Evolutionary conservation across 2,329 filamentous ascomycete genomes (phyloP).

Genomic region (Penicillium hordei): DNA sequence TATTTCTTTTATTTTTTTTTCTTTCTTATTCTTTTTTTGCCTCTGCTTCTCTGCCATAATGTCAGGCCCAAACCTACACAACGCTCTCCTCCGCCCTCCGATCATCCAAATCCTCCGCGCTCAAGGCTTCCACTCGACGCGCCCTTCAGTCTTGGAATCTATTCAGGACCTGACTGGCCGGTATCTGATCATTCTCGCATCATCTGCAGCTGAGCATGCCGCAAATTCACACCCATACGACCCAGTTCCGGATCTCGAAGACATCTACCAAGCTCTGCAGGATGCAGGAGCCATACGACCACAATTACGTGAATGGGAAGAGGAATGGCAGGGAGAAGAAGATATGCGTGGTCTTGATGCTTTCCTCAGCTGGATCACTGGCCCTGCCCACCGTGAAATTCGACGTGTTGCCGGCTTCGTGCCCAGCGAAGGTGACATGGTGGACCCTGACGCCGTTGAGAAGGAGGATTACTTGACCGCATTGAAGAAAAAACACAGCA

Average conservation of each 20-base stretch:
- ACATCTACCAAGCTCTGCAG: constrained; percentile 82
- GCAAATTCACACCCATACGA: constrained; percentile 65
- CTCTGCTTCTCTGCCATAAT: constrained; percentile 33
- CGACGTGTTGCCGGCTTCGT: constrained; percentile 75
- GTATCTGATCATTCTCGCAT: constrained; percentile 74
- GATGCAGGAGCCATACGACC: constrained; percentile 75
- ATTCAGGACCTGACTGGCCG: constrained; percentile 82
- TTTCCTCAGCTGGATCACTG: constrained; percentile 77
- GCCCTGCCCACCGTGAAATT: constrained; percentile 74
- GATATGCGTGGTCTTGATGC: constrained; percentile 74
- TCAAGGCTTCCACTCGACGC: constrained; percentile 81
- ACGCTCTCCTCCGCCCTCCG: constrained; percentile 79
- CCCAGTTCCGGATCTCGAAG: constrained; percentile 65
- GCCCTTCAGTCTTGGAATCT: constrained; percentile 78
- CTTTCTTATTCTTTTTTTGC: no score
- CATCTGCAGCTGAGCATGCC: constrained; percentile 70
- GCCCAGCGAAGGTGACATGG: constrained; percentile 53
- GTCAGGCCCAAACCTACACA: constrained; percentile 57
- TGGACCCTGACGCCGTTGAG: constrained; percentile 53
- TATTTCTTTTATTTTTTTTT: no score
- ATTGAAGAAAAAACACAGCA: constrained; percentile 89
- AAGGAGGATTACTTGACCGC: constrained; percentile 71
- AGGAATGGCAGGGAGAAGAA: constrained; percentile 68
- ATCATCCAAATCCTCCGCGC: constrained; percentile 90
- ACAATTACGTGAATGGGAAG: constrained; percentile 64